A percentile compares a stretch with the other conserved stretches of the same genome.
phyloP scores from a whole-genome alignment of 2,329 filamentous ascomycete genomes.

The Penicillium corylophilum region DNA sequence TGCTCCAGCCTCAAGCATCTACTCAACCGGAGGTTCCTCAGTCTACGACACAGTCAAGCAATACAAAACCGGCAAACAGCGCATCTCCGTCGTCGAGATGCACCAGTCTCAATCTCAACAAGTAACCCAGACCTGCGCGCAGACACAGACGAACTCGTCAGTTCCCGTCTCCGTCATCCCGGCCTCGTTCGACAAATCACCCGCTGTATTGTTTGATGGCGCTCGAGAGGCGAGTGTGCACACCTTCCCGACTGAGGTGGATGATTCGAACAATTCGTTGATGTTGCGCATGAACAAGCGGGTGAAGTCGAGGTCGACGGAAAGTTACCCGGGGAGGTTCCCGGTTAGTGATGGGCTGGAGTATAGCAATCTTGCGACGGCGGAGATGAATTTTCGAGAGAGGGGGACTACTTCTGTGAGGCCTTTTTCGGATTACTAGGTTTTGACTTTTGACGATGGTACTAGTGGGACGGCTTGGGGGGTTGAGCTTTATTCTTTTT shows the following conservation, averaged over 20 bases:
- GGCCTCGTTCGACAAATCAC: constrained; percentile 1
- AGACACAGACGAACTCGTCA: not conserved
- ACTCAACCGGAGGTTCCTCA: not conserved
- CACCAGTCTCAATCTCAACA: not conserved
- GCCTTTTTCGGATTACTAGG: constrained; percentile 32
- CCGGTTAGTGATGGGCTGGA: constrained; percentile 33
- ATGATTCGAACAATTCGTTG: constrained; percentile 10
- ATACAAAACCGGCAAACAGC: not conserved
- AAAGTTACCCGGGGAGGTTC: constrained; percentile 34
- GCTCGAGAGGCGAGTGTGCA: not conserved
- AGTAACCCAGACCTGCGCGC: not conserved
- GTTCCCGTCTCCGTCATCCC: not conserved
- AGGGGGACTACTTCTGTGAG: constrained; percentile 27
- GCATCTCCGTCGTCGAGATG: not conserved
- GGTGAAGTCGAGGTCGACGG: constrained; percentile 21
- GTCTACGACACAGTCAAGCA: constrained; percentile 12
- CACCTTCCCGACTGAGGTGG: constrained; percentile 1
- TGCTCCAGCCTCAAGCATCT: not conserved
- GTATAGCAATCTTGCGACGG: constrained; percentile 26
- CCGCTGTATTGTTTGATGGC: constrained; percentile 7
- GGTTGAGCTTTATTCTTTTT: not conserved
- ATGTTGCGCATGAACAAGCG: constrained; percentile 14
- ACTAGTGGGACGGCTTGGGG: too few relatives aligned
- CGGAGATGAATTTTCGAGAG: constrained; percentile 21
- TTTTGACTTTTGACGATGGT: not conserved